Evolutionary conservation across 1,139 yeast genomes (phyloP), one percentile per base, ranked within the genome.

Genomic region (Taiozyma onychis): DNA sequence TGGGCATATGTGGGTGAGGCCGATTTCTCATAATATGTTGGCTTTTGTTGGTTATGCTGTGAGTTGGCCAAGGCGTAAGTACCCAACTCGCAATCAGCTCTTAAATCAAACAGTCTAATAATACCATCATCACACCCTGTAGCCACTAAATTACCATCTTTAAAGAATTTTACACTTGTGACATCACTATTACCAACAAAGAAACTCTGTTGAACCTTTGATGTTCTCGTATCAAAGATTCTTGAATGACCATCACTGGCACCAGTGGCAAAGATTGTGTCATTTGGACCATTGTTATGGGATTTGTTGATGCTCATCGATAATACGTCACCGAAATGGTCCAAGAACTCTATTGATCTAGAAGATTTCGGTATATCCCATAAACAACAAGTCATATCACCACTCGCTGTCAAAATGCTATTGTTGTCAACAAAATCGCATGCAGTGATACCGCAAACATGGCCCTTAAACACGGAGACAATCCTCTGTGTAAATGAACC

Each of bases 81-180:
- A 6, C 81, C 76, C 44, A 90, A 64, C 56, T 81, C 84, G 57
- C 95, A 81, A 65, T 87, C 96, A 5, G 91, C 76, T 54, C 97
- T 74, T 46, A 87, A 66, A 64, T 91, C 97, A 66, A 80, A 87
- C 48, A 88, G 66, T 49, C 88, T 75, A n/a, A 88, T 73, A 0
- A 76, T 65, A 1, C 95, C 93, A 63, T 88, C 95, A 59, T 89
- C 97, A 43, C 88, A 78, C 1, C 96, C 97, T 3, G 82, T 74
- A 0, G 77, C 78, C 57, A 85, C 78, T 0, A 88, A 75, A 51
- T 78, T 71, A 2, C 90, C 91, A 56, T 83, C 87, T 9, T 91
- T 90, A 64, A 85, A 85, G 61, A 81, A 80, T 55, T 78, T 74
- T 8, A 87, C 70, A 27, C 83, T 69, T 51, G 85, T 85, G 28